phyloP scores from a whole-genome alignment of 179 eudicot genomes.

The Heliamphora pulchella region DNA sequence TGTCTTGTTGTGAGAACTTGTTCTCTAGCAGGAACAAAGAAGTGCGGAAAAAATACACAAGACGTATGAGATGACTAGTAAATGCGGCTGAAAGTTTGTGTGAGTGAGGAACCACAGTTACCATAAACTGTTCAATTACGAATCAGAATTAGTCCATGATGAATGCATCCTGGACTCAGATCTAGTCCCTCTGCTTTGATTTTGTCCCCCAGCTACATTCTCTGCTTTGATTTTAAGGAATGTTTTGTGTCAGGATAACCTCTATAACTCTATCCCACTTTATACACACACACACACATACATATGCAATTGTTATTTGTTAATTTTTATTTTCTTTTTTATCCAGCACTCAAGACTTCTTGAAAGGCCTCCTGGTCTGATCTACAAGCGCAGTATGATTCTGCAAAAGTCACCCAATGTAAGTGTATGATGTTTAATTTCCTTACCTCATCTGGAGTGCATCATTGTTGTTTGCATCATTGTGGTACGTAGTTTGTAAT shows the following conservation, averaged over 20 bases:
- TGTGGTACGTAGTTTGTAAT: too few relatives aligned
- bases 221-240: not conserved
- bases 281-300: too few relatives aligned
- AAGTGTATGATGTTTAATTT: constrained; percentile 25
- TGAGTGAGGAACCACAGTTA: not conserved
- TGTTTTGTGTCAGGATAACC: not conserved
- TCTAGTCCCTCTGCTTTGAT: constrained; percentile 2
- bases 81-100: not conserved
- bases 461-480: not conserved
- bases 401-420: constrained; percentile 61
- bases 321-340: not conserved
- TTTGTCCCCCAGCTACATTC: not conserved
- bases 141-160: not conserved
- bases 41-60: not conserved
- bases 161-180: not conserved
- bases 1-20: not conserved
- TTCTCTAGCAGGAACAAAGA: too few relatives aligned
- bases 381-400: constrained; percentile 63
- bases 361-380: constrained; percentile 69
- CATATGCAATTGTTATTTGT: not conserved
- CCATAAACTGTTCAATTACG: not conserved
- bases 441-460: not conserved
- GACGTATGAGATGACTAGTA: not conserved
- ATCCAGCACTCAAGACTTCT: constrained; percentile 72
- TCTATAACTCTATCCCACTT: not conserved